A percentile compares a stretch with the other conserved stretches of the same genome.
Evolutionary conservation across 2,329 filamentous ascomycete genomes (phyloP).

Genomic region (Colletotrichum sojae): DNA sequence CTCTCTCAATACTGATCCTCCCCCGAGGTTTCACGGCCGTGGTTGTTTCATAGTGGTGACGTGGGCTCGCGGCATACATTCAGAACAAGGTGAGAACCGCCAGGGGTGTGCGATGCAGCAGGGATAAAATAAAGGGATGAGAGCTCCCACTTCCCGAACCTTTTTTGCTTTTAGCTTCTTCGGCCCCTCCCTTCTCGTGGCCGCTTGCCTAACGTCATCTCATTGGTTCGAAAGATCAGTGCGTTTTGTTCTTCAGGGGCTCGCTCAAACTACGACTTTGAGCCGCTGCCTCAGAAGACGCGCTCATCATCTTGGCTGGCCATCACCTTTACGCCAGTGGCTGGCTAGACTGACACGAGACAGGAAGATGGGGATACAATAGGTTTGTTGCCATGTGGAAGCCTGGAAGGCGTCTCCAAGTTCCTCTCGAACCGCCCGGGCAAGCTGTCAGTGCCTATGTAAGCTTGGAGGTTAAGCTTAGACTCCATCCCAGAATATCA

Average conservation of each 20-base stretch:
- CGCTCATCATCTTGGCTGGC: constrained; percentile 5
- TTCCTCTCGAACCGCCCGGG: background rate
- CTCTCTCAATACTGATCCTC: background rate
- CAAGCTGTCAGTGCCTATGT: background rate
- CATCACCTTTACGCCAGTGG: background rate
- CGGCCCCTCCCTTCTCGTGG: background rate
- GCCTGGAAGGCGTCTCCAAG: background rate
- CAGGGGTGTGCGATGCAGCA: background rate
- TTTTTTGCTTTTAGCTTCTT: constrained; percentile 32
- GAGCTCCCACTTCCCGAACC: constrained; percentile 35
- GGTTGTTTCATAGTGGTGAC: constrained; percentile 30
- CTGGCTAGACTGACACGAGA: background rate
- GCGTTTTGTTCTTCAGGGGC: constrained; percentile 11
- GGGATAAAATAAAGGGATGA: constrained; percentile 2
- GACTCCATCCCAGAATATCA: constrained; percentile 5
- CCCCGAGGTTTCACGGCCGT: constrained; percentile 23
- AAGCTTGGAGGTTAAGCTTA: constrained; percentile 7
- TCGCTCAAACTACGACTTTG: constrained; percentile 15
- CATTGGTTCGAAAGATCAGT: background rate
- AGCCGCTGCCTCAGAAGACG: constrained; percentile 23
- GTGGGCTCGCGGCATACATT: constrained; percentile 11
- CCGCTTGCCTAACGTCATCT: no score
- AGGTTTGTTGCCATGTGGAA: background rate
- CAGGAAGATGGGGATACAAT: background rate
- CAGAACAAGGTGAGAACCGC: background rate